Conservation (phyloP, 192 early-diverging fungal species). For the Coemansia sp. region DNA sequence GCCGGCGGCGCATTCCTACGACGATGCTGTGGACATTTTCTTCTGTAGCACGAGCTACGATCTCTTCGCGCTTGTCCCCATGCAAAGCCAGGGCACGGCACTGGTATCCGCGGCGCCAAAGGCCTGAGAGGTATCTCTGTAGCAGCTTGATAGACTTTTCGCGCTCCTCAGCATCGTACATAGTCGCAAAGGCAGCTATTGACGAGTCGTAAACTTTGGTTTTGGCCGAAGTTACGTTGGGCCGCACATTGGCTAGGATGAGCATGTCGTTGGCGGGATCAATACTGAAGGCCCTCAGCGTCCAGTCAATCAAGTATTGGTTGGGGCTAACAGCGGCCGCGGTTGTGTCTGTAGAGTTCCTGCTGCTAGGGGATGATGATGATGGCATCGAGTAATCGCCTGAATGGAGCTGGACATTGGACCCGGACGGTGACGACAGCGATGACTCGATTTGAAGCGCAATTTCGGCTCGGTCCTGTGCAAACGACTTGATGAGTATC, state of each 20-base stretch:
- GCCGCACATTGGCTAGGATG: conserved; percentile 16
- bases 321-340: background rate
- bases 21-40: conserved; percentile 13
- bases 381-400: background rate
- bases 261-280: conserved; percentile 12
- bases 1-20: conserved; percentile 9
- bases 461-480: conserved; percentile 8
- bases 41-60: background rate
- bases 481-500: conserved; percentile 4
- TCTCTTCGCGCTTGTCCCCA: conserved; percentile 21
- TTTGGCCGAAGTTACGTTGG: conserved; percentile 9
- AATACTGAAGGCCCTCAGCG: conserved; percentile 6
- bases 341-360: background rate
- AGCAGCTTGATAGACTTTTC: conserved; percentile 12
- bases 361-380: conserved; percentile 1
- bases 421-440: background rate
- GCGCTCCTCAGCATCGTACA: conserved; percentile 24
- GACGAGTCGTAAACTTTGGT: conserved; percentile 11
- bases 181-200: conserved; percentile 10
- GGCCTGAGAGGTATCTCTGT: conserved; percentile 6
- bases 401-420: background rate
- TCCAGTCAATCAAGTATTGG: conserved; percentile 13
- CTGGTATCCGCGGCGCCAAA: conserved; percentile 6
- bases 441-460: background rate
- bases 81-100: conserved; percentile 16